Evolutionary conservation across 2,329 filamentous ascomycete species (phyloP).

Genomic region (Phyllosticta citrichinensis): DNA sequence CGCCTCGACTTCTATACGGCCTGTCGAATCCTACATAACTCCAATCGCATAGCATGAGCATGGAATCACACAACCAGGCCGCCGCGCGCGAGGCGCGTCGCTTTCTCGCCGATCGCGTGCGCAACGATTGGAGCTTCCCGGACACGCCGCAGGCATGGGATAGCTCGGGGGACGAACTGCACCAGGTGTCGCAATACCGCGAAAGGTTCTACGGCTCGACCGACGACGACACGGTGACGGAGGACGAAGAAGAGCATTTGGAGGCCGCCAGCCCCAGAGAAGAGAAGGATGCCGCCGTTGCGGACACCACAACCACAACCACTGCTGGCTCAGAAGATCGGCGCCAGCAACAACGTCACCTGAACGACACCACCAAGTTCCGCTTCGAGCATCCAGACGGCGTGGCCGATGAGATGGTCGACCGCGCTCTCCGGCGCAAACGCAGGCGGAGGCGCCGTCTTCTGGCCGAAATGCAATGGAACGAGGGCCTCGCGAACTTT

Average conservation of each 20-base stretch:
- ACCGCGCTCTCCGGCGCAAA: conserved; percentile 21
- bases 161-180: conserved; percentile 20
- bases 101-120: conserved; percentile 32
- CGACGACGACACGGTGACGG: conserved; percentile 12
- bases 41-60: conserved; percentile 11
- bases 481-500: conserved; percentile 73
- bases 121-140: conserved; percentile 38
- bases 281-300: conserved; percentile 8
- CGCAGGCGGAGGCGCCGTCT: conserved; percentile 27
- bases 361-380: conserved; percentile 19
- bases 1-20: neutral
- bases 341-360: neutral
- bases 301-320: conserved; percentile 1
- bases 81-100: conserved; percentile 33
- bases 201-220: conserved; percentile 34
- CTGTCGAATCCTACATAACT: neutral
- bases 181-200: conserved; percentile 26
- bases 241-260: conserved; percentile 18
- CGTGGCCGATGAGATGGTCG: conserved; percentile 29
- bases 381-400: conserved; percentile 37
- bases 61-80: conserved; percentile 32
- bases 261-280: conserved; percentile 1
- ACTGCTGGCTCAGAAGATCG: conserved; percentile 7
- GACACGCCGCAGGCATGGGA: conserved; percentile 19
- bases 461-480: conserved; percentile 50